Conservation (phyloP, 2,329 filamentous ascomycete genomes). For the Clathrospora elynae region DNA sequence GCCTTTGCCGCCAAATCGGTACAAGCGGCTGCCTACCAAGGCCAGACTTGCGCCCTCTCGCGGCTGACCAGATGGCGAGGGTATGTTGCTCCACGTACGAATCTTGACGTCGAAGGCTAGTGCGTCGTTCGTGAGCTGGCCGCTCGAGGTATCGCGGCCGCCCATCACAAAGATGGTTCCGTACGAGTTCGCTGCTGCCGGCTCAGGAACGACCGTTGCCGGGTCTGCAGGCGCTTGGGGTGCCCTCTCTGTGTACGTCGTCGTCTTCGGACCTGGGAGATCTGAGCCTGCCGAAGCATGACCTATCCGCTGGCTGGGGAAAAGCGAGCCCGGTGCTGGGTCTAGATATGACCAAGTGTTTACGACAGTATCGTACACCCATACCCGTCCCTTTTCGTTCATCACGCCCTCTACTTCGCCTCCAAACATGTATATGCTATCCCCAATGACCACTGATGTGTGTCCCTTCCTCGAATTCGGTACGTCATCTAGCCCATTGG, state of each 20-base stretch:
- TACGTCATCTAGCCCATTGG: conserved; percentile 37
- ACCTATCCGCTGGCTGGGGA: conserved; percentile 39
- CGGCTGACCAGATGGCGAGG: conserved; percentile 50
- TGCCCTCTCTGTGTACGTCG: conserved; percentile 37
- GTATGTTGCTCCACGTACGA: conserved; percentile 58
- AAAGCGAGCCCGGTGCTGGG: conserved; percentile 31
- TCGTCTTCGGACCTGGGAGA: conserved; percentile 46
- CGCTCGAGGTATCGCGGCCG: conserved; percentile 43
- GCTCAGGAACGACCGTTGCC: conserved; percentile 49
- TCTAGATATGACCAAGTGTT: conserved; percentile 51
- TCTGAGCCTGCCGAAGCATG: conserved; percentile 49
- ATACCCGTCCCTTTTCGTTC: conserved; percentile 49
- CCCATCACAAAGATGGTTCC: conserved; percentile 60
- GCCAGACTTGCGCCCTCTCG: conserved; percentile 50
- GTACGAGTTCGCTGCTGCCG: conserved; percentile 48
- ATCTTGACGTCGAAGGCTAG: conserved; percentile 59
- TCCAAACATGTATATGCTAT: conserved; percentile 54
- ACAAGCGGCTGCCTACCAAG: conserved; percentile 54
- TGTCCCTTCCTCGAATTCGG: conserved; percentile 51
- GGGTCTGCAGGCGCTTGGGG: conserved; percentile 52
- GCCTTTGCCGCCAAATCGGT: conserved; percentile 51
- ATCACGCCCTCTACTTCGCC: conserved; percentile 40
- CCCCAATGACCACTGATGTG: conserved; percentile 50
- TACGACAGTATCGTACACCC: conserved; percentile 52
- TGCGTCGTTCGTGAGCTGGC: conserved; percentile 50